Percentiles rank a stretch among this genome's conserved stretches.
Conservation (phyloP, 2,329 filamentous ascomycete genomes). For the Diaporthe caulivora region DNA sequence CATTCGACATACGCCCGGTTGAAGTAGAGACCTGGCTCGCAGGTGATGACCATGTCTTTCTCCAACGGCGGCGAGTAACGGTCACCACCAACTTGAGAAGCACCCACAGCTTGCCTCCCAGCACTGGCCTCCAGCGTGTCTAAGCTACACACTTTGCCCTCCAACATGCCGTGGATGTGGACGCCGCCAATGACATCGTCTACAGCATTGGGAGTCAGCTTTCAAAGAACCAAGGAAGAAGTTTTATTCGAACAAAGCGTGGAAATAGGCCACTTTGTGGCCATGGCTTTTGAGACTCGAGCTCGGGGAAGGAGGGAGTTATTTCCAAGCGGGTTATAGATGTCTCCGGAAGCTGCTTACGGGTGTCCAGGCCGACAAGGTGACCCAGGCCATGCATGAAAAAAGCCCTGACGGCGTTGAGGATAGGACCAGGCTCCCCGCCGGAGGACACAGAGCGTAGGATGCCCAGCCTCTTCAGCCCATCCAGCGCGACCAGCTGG, state of each 20-base stretch:
- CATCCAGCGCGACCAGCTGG: slow-evolving; percentile 77
- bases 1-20: slow-evolving; percentile 76
- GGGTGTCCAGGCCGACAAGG: slow-evolving; percentile 64
- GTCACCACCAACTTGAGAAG: slow-evolving; percentile 37
- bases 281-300: too few relatives aligned
- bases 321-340: too few relatives aligned
- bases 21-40: slow-evolving; percentile 78
- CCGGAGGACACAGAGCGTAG: slow-evolving; percentile 69
- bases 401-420: slow-evolving; percentile 70
- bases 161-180: slow-evolving; percentile 20
- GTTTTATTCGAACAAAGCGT: too few relatives aligned
- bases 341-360: too few relatives aligned
- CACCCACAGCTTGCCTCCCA: slow-evolving; percentile 38
- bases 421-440: slow-evolving; percentile 60
- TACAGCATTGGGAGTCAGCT: too few relatives aligned
- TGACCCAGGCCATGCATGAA: slow-evolving; percentile 85
- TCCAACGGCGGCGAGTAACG: slow-evolving; percentile 53
- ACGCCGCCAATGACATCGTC: slow-evolving; percentile 43
- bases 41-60: slow-evolving; percentile 78
- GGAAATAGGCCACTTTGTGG: too few relatives aligned
- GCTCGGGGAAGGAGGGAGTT: too few relatives aligned
- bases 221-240: too few relatives aligned
- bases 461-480: slow-evolving; percentile 79
- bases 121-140: slow-evolving; percentile 49
- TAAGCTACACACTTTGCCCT: slow-evolving; percentile 26